Base-by-base conservation (phyloP, 768 basidiomycete genomes). In the Dentipellis fragilis region DNA sequence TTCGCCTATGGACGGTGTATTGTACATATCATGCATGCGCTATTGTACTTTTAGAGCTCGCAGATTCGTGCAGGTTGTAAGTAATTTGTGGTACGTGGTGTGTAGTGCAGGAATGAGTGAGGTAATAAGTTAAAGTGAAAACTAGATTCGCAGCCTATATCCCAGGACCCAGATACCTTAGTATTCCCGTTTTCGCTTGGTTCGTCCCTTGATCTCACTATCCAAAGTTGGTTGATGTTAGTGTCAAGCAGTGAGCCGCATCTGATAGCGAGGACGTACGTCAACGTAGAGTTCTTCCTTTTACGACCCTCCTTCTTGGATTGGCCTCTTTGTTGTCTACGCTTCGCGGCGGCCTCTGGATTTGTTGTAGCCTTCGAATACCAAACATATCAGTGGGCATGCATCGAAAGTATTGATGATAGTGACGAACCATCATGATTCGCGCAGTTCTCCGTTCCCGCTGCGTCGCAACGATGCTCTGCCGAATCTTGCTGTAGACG, bases 261-360 rank as follows among this genome's bases (percentile, higher is more conserved):
- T 36, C 39, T 48, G 14, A 40, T 53, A 10, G 29, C 14, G 34
- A 56, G 23, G 9, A 76, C 87, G 71, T 63, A 86, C 85, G 76
- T 74, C 65, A 81, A 84, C 22, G 67, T 64, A 23, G 73, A 68
- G 47, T 75, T 78, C 69, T 91, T 93, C 63, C 90, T 73, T 67
- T 94, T 94, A 65, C 84, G 77, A 60, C 87, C 87, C 62, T 89
- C 90, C 69, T 91, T 93, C 73, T 94, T 94, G 62, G 80, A 74
- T 10, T 68, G 69, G 59, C 90, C 89, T 59, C 83, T 72, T 60
- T 85, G 84, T 55, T 80, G 64, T 68, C 87, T 92, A 56, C 89
- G 73, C 66, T 79, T 85, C 14, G 89, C 87, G 21, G 88, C 85
- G 1, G 77, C 81, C 62, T 86, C 80, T 0, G 93, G 93, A 62